phyloP scores from a whole-genome alignment of 1,284 basidiomycete genomes.

The Fomitopsis palustris region DNA sequence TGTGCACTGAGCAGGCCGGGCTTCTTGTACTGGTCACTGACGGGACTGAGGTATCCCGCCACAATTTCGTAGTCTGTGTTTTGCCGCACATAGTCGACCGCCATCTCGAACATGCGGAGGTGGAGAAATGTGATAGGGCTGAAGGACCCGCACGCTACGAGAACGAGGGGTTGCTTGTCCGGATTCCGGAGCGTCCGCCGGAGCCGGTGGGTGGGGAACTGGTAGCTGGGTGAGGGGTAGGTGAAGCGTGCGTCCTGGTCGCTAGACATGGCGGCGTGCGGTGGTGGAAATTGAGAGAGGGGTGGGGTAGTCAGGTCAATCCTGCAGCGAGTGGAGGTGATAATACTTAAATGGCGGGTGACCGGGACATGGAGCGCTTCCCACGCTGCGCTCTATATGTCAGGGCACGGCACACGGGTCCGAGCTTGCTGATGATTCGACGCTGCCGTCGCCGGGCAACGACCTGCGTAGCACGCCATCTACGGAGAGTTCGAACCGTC shows the following conservation, averaged over 20 bases:
- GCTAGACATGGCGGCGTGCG: constrained; percentile 1
- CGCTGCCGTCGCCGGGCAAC: neutral
- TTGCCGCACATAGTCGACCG: constrained; percentile 90
- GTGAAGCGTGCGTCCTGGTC: constrained; percentile 28
- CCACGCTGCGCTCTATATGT: constrained; percentile 10
- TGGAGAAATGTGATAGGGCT: constrained; percentile 81
- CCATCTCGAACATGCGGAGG: constrained; percentile 98
- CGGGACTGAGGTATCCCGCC: constrained; percentile 92
- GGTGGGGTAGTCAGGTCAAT: constrained; percentile 1
- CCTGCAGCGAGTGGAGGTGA: neutral
- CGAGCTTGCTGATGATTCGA: neutral
- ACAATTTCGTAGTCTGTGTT: constrained; percentile 92
- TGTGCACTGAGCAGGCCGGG: constrained; percentile 78
- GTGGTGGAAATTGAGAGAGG: constrained; percentile 2
- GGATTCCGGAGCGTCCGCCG: constrained; percentile 54
- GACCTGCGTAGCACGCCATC: neutral
- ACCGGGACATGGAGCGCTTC: constrained; percentile 9
- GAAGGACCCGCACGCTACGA: constrained; percentile 81
- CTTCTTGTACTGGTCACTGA: constrained; percentile 93
- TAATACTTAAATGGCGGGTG: constrained; percentile 6
- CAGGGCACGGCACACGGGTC: constrained; percentile 4
- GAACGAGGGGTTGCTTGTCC: constrained; percentile 67
- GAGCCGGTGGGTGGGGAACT: constrained; percentile 66
- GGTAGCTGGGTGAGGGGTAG: constrained; percentile 55
- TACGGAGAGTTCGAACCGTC: neutral